A percentile compares a stretch with the other conserved stretches of the same genome.
Evolutionary conservation across 352 stramenopile species (phyloP).

Genomic region (Globisporangium solare): DNA sequence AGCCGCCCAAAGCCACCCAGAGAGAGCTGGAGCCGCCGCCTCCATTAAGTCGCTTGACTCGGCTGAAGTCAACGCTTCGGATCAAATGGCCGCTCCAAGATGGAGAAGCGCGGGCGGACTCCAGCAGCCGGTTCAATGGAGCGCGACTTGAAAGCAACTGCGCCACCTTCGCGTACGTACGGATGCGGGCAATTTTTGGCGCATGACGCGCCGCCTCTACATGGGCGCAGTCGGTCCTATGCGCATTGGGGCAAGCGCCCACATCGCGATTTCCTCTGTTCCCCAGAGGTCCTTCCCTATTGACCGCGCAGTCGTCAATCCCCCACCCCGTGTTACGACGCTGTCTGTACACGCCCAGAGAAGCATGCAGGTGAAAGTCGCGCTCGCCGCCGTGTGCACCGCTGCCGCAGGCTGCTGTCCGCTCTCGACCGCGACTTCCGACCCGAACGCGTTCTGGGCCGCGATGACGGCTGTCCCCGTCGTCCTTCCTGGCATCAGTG

Average conservation of each 20-base stretch:
- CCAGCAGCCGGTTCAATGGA: not conserved
- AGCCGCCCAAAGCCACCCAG: too few species aligned
- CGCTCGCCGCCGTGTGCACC: conserved; percentile 1
- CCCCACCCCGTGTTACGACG: not conserved
- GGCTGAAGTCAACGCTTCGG: not conserved
- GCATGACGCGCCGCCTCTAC: too few species aligned
- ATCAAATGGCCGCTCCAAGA: not conserved
- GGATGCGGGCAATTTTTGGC: too few species aligned
- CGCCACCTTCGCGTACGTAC: too few species aligned
- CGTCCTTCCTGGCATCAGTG: not conserved
- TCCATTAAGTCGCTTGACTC: not conserved
- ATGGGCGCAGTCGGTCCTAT: too few species aligned
- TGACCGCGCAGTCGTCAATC: not conserved
- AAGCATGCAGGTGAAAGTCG: not conserved
- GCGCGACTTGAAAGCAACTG: too few species aligned
- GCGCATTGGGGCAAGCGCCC: too few species aligned
- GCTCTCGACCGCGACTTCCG: not conserved
- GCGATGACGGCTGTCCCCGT: not conserved
- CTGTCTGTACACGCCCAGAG: not conserved
- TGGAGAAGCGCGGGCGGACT: not conserved
- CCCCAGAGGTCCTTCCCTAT: not conserved
- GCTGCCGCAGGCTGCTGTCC: not conserved
- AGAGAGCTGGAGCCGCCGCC: too few species aligned
- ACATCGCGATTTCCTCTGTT: not conserved
- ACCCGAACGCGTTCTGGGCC: conserved; percentile 7